Percentiles rank a stretch among this genome's conserved stretches.
Evolutionary conservation across 257 asterid genomes (phyloP).

Genomic region (Nicotiana sylvestris): DNA sequence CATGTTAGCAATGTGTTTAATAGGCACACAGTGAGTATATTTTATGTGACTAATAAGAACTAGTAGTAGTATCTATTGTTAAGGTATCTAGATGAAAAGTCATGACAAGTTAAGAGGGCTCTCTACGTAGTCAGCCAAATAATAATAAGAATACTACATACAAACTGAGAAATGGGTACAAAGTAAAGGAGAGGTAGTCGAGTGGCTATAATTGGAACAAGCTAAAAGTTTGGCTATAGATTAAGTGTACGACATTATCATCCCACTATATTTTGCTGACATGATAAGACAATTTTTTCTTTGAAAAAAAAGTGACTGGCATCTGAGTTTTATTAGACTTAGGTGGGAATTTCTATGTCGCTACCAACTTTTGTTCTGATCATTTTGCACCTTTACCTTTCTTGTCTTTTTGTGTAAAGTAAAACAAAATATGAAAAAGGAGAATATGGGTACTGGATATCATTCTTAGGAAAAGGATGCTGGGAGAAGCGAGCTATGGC

Average conservation of each 20-base stretch:
- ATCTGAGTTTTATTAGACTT: too few species aligned
- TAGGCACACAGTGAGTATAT: too few species aligned
- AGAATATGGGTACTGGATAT: background rate
- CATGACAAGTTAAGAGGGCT: too few species aligned
- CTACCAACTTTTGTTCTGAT: background rate
- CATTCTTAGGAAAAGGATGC: background rate
- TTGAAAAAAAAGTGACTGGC: background rate
- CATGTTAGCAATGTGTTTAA: too few species aligned
- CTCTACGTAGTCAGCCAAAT: too few species aligned
- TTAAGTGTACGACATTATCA: background rate
- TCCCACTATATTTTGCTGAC: slow-evolving; percentile 4
- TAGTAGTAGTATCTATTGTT: too few species aligned
- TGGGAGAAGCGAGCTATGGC: too few species aligned
- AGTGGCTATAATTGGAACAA: background rate
- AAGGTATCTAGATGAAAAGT: too few species aligned
- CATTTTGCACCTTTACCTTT: background rate
- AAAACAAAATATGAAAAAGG: background rate
- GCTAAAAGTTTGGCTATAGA: background rate
- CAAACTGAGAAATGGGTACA: too few species aligned
- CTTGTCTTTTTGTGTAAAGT: background rate
- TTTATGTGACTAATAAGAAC: too few species aligned
- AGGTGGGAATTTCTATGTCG: background rate
- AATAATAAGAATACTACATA: too few species aligned
- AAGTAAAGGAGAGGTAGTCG: background rate
- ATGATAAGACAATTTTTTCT: background rate